These are phyloP conservation scores for Flaveria floridana DNA, from an alignment of 140 eudicot genomes.

Conservation along the genomic window DNA sequence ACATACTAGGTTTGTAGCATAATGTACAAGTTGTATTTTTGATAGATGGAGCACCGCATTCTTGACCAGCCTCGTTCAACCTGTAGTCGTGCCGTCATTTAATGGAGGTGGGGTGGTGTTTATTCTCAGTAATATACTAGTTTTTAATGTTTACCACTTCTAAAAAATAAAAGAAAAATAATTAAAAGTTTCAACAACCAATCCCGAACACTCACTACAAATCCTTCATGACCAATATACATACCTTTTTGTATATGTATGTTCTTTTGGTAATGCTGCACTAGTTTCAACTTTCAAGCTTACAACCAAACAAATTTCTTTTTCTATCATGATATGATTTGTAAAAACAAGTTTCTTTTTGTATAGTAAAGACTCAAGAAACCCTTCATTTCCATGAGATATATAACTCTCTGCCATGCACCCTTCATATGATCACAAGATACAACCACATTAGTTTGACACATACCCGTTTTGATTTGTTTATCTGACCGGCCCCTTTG, in stretches of 20 bases:
- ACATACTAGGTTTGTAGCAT: too few species aligned
- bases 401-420: not conserved
- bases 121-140: too few species aligned
- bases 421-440: not conserved
- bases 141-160: too few species aligned
- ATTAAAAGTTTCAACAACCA: not conserved
- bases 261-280: not conserved
- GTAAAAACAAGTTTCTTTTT: not conserved
- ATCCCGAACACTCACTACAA: not conserved
- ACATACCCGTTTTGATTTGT: not conserved
- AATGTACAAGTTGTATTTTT: too few species aligned
- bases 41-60: too few species aligned
- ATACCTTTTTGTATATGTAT: not conserved
- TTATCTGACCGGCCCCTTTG: not conserved
- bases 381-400: not conserved
- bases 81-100: too few species aligned
- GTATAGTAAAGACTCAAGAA: not conserved
- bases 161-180: too few species aligned
- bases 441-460: not conserved
- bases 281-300: too few species aligned
- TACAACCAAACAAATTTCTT: not conserved
- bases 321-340: not conserved
- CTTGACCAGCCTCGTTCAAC: too few species aligned
- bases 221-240: not conserved
- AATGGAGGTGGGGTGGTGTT: too few species aligned